phyloP scores from a whole-genome alignment of 2,329 filamentous ascomycete genomes.

The Orbilia javanica region DNA sequence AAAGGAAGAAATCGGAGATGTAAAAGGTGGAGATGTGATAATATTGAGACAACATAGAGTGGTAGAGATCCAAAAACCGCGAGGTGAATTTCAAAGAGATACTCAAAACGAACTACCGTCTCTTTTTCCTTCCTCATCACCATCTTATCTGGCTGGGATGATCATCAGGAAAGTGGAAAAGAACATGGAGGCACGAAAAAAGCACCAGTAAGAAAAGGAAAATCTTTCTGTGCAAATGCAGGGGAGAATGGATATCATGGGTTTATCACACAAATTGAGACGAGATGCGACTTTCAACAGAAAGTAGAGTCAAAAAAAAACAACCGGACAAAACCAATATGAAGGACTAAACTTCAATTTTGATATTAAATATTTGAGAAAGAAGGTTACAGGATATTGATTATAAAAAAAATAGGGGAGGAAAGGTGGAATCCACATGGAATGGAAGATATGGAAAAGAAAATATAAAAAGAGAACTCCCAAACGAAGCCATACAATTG shows the following conservation, averaged over 20 bases:
- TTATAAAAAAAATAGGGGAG: slow-evolving; percentile 10
- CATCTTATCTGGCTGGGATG: slow-evolving; percentile 5
- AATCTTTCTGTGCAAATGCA: slow-evolving; percentile 48
- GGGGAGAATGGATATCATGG: slow-evolving; percentile 28
- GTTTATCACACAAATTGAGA: slow-evolving; percentile 36
- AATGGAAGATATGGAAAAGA: background rate
- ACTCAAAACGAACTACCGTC: background rate
- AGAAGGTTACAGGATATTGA: slow-evolving; percentile 24
- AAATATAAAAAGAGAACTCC: slow-evolving; percentile 31
- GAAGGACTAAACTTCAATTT: slow-evolving; percentile 4
- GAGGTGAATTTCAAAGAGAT: slow-evolving; percentile 16
- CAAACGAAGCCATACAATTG: slow-evolving; percentile 2
- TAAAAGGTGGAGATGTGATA: slow-evolving; percentile 22
- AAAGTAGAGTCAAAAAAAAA: background rate
- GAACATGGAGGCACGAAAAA: background rate
- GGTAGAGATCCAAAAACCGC: slow-evolving; percentile 32
- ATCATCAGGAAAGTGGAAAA: background rate
- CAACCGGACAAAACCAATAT: background rate
- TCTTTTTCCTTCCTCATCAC: background rate
- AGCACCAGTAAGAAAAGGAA: background rate
- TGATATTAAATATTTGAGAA: slow-evolving; percentile 32
- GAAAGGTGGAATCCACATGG: background rate
- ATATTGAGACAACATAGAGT: slow-evolving; percentile 7
- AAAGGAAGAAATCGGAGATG: slow-evolving; percentile 1
- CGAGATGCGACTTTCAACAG: slow-evolving; percentile 7